A percentile compares a stretch with the other conserved stretches of the same genome.
Conservation (phyloP, 1,284 basidiomycete genomes). For the Ceratobasidium sp. region DNA sequence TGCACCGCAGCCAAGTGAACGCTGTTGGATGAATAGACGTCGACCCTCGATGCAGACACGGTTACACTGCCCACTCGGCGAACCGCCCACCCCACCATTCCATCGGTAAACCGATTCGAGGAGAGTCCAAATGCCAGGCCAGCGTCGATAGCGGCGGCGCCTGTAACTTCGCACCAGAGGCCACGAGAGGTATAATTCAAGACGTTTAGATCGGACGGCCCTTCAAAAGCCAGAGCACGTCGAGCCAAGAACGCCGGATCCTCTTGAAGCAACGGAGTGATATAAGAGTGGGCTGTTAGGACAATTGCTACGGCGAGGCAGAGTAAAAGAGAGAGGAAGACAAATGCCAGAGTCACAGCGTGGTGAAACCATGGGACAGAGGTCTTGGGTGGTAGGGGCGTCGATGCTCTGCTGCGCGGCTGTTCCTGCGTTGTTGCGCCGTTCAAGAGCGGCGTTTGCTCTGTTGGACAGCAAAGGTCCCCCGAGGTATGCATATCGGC, state of each 20-base stretch:
- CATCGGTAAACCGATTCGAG: slow-evolving; percentile 11
- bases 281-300: slow-evolving; percentile 22
- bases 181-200: slow-evolving; percentile 29
- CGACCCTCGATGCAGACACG: background rate
- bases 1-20: slow-evolving; percentile 6
- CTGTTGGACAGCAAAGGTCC: background rate
- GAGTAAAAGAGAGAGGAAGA: slow-evolving; percentile 30
- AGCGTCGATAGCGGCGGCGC: slow-evolving; percentile 18
- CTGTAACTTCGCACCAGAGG: slow-evolving; percentile 35
- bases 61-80: slow-evolving; percentile 19
- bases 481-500: slow-evolving; percentile 10
- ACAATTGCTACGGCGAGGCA: slow-evolving; percentile 27
- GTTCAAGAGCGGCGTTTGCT: slow-evolving; percentile 13
- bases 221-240: slow-evolving; percentile 19
- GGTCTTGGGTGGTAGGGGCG: background rate
- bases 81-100: slow-evolving; percentile 26
- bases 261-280: slow-evolving; percentile 1
- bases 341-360: slow-evolving; percentile 35
- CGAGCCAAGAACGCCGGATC: slow-evolving; percentile 30
- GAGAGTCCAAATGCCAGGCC: slow-evolving; percentile 1
- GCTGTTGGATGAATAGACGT: background rate
- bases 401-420: background rate
- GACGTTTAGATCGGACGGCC: slow-evolving; percentile 21
- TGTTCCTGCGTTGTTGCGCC: background rate
- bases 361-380: slow-evolving; percentile 25